Evolutionary conservation across 805 yeast species (phyloP).

Genomic region (Yarrowia divulgata): DNA sequence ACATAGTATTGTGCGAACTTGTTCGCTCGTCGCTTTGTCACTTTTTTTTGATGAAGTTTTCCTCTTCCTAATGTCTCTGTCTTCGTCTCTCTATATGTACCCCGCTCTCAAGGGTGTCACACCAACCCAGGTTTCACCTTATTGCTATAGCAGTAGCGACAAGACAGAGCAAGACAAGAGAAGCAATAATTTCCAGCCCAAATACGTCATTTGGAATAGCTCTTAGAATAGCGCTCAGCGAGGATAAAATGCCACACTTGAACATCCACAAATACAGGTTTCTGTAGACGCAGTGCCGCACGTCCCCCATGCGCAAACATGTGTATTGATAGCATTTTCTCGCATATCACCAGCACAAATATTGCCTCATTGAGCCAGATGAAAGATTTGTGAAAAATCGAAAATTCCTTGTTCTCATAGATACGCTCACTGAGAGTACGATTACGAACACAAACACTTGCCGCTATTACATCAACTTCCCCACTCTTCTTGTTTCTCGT

Average conservation of each 20-base stretch:
- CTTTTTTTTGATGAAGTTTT: not conserved
- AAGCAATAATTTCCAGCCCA: not conserved
- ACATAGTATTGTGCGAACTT: not conserved
- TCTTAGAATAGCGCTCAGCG: too few relatives aligned
- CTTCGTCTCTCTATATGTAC: not conserved
- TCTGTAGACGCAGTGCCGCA: not conserved
- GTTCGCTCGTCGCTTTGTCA: not conserved
- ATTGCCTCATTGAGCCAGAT: too few relatives aligned
- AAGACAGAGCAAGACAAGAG: not conserved
- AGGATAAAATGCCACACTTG: too few relatives aligned
- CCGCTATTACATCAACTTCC: not conserved
- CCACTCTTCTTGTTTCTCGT: slow-evolving; percentile 15
- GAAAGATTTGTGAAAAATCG: too few relatives aligned
- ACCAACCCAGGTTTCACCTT: slow-evolving; percentile 9
- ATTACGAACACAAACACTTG: not conserved
- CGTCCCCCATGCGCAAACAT: not conserved
- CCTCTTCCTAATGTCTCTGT: not conserved
- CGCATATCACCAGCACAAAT: not conserved
- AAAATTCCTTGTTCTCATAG: not conserved
- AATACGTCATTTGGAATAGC: not conserved
- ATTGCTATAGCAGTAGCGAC: not conserved
- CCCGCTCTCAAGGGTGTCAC: slow-evolving; percentile 17
- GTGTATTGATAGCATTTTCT: not conserved
- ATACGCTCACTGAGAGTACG: too few relatives aligned
- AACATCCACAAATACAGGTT: too few relatives aligned